Percentiles rank a stretch among this genome's conserved stretches.
phyloP scores from a whole-genome alignment of 495 filamentous ascomycete species.

The Penicillium egyptiacum region DNA sequence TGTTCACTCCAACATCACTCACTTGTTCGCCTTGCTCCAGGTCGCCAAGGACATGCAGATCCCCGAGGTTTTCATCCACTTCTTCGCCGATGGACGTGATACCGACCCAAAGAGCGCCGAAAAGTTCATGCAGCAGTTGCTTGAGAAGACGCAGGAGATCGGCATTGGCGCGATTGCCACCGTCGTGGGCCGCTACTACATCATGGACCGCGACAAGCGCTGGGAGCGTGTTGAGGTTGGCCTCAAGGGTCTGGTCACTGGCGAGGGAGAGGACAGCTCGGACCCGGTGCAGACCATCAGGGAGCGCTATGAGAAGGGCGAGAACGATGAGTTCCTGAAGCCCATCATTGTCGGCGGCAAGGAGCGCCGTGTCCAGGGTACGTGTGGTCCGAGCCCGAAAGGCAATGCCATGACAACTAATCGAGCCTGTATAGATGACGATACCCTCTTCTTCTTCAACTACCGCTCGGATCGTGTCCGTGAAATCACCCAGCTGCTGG shows the following conservation, averaged over 20 bases:
- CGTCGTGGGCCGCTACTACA: constrained; percentile 92
- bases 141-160: constrained; percentile 76
- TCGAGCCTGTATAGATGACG: constrained; percentile 58
- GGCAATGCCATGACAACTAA: constrained; percentile 11
- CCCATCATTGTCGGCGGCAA: constrained; percentile 92
- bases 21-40: constrained; percentile 80
- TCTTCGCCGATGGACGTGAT: constrained; percentile 97
- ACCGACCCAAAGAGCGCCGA: constrained; percentile 91
- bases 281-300: constrained; percentile 86
- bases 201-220: constrained; percentile 99
- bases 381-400: constrained; percentile 8
- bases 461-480: constrained; percentile 98
- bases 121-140: constrained; percentile 80
- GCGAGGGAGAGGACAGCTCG: constrained; percentile 79
- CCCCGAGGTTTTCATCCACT: constrained; percentile 94
- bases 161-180: constrained; percentile 88
- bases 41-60: constrained; percentile 86
- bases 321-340: constrained; percentile 97
- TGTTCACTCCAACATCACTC: constrained; percentile 93
- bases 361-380: constrained; percentile 79
- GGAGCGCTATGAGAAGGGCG: constrained; percentile 79
- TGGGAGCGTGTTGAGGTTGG: constrained; percentile 94
- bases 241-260: constrained; percentile 78
- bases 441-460: constrained; percentile 99
- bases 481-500: constrained; percentile 92